Percentiles rank a stretch among this genome's conserved stretches.
These are phyloP conservation scores for Nakataea oryzae DNA, from an alignment of 2,329 filamentous ascomycete genomes.

Conservation along the genomic window DNA sequence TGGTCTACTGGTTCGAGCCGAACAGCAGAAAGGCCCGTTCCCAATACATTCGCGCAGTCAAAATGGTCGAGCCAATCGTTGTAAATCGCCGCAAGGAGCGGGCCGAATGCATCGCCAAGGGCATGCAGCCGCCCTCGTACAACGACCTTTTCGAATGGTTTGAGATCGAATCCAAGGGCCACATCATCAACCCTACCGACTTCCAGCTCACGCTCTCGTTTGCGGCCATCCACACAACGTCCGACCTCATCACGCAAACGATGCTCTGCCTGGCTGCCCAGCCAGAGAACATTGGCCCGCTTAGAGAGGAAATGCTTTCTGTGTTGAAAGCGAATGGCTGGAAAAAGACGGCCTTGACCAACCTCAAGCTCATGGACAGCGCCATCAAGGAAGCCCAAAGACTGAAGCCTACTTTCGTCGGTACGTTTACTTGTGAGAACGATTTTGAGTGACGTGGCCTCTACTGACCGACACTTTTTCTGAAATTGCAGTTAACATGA, in stretches of 20 bases:
- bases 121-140: not conserved
- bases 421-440: not conserved
- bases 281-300: not conserved
- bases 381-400: constrained; percentile 25
- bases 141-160: not conserved
- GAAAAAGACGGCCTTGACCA: not conserved
- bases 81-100: not conserved
- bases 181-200: not conserved
- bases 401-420: not conserved
- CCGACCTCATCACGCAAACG: not conserved
- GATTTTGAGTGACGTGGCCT: no score
- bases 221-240: not conserved
- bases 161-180: not conserved
- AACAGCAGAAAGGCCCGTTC: no score
- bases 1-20: not conserved
- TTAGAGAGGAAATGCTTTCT: not conserved
- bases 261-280: not conserved
- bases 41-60: not conserved
- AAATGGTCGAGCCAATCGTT: not conserved
- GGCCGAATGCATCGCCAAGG: not conserved
- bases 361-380: constrained; percentile 20
- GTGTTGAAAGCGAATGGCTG: not conserved
- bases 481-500: no score
- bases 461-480: no score
- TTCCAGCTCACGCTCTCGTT: not conserved